Conservation (phyloP, 306 rosid genomes). For the Sesbania bispinosa region DNA sequence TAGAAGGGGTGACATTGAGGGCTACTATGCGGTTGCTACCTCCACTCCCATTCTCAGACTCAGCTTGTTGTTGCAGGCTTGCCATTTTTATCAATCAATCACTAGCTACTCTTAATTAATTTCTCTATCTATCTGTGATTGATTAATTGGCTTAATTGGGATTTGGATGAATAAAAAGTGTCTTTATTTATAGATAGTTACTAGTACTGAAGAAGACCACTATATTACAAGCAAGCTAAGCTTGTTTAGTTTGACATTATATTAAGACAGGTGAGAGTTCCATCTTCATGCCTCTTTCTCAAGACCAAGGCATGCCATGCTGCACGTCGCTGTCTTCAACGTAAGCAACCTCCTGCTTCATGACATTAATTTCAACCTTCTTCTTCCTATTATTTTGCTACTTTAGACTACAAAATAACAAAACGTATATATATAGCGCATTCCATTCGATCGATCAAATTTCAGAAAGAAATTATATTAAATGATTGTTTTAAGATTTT, state of each 20-base stretch:
- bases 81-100: background rate
- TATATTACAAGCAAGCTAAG: too few species aligned
- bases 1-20: conserved; percentile 2
- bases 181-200: background rate
- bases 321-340: too few species aligned
- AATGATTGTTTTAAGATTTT: too few species aligned
- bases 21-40: conserved; percentile 48
- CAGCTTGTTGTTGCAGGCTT: background rate
- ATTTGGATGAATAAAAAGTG: too few species aligned
- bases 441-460: too few species aligned
- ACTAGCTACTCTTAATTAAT: background rate
- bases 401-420: too few species aligned
- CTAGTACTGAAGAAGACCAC: conserved; percentile 12
- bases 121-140: too few species aligned
- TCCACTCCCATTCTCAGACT: background rate
- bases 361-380: background rate
- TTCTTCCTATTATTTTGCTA: background rate
- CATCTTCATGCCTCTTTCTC: conserved; percentile 17
- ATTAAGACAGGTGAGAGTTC: background rate
- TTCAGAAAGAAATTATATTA: too few species aligned
- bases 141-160: too few species aligned
- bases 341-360: background rate
- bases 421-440: too few species aligned
- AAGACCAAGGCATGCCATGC: background rate
- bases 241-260: background rate